Evolutionary conservation across 2,329 filamentous ascomycete genomes (phyloP).

Genomic region (Colletotrichum chlorophyti): DNA sequence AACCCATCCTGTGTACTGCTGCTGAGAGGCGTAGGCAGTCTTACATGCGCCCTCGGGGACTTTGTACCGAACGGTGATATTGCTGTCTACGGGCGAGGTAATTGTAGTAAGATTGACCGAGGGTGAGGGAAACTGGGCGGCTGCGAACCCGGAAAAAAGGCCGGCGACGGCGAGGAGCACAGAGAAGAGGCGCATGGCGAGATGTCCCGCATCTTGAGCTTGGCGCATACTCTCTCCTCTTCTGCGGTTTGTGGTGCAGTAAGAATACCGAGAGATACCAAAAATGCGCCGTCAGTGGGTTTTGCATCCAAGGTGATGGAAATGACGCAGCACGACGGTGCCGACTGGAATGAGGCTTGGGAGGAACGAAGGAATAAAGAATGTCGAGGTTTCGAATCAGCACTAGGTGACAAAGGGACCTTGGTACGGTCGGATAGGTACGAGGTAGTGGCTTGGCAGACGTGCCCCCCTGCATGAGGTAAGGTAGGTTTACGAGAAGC

Average conservation of each 20-base stretch:
- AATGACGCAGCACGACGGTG: constrained; percentile 6
- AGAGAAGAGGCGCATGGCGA: constrained; percentile 23
- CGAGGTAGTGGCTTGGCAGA: constrained; percentile 26
- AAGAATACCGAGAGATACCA: too few relatives aligned
- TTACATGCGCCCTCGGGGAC: constrained; percentile 65
- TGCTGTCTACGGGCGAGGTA: constrained; percentile 65
- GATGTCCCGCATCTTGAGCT: constrained; percentile 24
- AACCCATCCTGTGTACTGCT: constrained; percentile 76
- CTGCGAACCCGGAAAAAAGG: constrained; percentile 8
- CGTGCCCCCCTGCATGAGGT: constrained; percentile 25
- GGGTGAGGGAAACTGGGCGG: constrained; percentile 26
- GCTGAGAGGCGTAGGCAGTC: constrained; percentile 69
- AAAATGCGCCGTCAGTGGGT: too few relatives aligned
- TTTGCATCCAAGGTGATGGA: too few relatives aligned
- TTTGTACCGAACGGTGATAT: constrained; percentile 74
- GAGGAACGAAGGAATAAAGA: constrained; percentile 1
- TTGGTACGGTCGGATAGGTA: not conserved
- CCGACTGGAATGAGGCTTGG: too few relatives aligned
- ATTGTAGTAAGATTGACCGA: constrained; percentile 59
- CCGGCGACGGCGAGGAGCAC: constrained; percentile 13
- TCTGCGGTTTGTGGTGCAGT: not conserved
- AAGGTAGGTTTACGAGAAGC: too few relatives aligned
- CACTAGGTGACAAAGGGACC: too few relatives aligned
- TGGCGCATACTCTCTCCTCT: constrained; percentile 20
- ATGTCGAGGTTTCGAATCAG: constrained; percentile 24